Conservation (phyloP, 1,139 yeast genomes). For the Petasospora rhodanensis region DNA sequence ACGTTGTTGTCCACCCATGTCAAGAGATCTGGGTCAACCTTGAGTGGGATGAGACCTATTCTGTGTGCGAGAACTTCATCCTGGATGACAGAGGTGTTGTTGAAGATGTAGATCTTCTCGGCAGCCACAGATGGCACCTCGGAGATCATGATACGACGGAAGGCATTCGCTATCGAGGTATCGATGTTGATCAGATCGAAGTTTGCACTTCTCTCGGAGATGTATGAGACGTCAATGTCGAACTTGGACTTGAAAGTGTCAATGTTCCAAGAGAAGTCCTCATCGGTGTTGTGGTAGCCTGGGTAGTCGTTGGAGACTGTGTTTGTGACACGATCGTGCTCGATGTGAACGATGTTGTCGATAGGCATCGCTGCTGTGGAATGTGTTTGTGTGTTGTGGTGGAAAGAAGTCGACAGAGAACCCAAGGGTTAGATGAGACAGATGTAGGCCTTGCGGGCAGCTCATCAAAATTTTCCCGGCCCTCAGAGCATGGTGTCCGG, state of each 20-base stretch:
- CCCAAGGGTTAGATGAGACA: too few relatives aligned
- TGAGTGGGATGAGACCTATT: constrained; percentile 86
- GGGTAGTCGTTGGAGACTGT: constrained; percentile 87
- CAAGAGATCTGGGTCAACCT: constrained; percentile 84
- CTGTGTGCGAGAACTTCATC: constrained; percentile 96
- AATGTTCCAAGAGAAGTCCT: constrained; percentile 70
- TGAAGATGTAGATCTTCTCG: constrained; percentile 83
- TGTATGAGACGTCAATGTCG: constrained; percentile 61
- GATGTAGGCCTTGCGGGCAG: too few relatives aligned
- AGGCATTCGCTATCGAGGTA: constrained; percentile 92
- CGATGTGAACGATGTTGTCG: constrained; percentile 74
- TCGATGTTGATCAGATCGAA: constrained; percentile 86
- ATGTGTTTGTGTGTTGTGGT: background rate
- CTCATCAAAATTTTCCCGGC: too few relatives aligned
- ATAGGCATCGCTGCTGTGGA: too few relatives aligned
- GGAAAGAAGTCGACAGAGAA: too few relatives aligned
- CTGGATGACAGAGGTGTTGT: constrained; percentile 93
- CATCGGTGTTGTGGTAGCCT: constrained; percentile 65
- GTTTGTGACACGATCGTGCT: constrained; percentile 87
- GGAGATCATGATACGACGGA: constrained; percentile 93
- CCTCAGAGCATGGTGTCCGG: too few relatives aligned
- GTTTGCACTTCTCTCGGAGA: constrained; percentile 70
- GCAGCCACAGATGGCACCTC: constrained; percentile 97
- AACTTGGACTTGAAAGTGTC: constrained; percentile 71
- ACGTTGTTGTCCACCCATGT: constrained; percentile 67